Base-by-base conservation (phyloP, 345 rosid genomes). In the Brassica incana region DNA sequence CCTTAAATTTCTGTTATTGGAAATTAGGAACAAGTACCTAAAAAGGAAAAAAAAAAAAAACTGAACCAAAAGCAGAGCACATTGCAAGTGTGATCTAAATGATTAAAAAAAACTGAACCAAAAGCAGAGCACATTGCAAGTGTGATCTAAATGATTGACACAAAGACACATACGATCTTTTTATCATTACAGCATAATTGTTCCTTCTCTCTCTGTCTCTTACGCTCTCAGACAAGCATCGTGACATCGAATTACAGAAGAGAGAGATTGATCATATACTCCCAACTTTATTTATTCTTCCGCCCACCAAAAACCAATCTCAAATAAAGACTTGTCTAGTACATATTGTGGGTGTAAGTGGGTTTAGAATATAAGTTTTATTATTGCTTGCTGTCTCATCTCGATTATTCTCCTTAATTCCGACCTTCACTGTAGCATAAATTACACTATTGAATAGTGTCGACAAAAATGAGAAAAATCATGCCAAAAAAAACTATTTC, bases 251-350 rank as follows among this genome's bases (percentile, higher is more conserved):
- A 74, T 74, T 78, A 67, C 18, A 66, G 15, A 72, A 71, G 48
- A 71, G 65, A 77, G 36, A 72, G 65, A 77, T 45, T 65, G 66
- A 54, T 73, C 69, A 45, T 59, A 12, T 48, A 33, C 43, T 74
- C 25, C 8, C 25, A 56, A 56, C 83, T 75, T 80, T 80, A 75
- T 70, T 70, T 80, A 80, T 80, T 80, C 83, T 67, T 64, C 75
- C 76, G 79, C 68, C 83, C 83, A 75, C 83, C 76, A 80, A 58
- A 80, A 58, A 80, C 68, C 72, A 75, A 75, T 71, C 76, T 80
- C 62, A 40, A 61, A 58, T 52, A 68, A 33, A 63, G 79, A 69
- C 54, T 36, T 80, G 79, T 80, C 79, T 69, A 63, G 0, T 54
- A 50, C 72, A 63, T 74, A 25, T 50, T 74, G 64, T 74, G 32